Evolutionary conservation across 192 early-diverging fungal species (phyloP).

Genomic region (Coemansia sp.): DNA sequence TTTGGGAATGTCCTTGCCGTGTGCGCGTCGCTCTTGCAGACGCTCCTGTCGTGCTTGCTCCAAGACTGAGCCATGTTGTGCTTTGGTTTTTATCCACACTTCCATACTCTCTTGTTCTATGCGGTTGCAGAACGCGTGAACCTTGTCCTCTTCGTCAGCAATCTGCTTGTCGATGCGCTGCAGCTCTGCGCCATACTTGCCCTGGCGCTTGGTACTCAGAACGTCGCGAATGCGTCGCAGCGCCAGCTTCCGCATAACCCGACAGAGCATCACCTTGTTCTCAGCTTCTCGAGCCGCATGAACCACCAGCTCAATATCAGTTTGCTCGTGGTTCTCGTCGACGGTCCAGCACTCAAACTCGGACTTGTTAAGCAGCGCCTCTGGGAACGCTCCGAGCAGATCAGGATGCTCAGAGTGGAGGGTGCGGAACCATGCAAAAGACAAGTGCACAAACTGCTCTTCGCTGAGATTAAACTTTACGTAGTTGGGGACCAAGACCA

Average conservation of each 20-base stretch:
- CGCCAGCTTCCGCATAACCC: slow-evolving; percentile 47
- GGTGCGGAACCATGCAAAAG: slow-evolving; percentile 42
- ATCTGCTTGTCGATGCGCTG: slow-evolving; percentile 25
- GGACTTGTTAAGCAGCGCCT: slow-evolving; percentile 30
- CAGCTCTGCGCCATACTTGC: slow-evolving; percentile 40
- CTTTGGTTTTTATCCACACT: slow-evolving; percentile 22
- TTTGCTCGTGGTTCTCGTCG: slow-evolving; percentile 32
- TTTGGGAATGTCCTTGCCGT: slow-evolving; percentile 30
- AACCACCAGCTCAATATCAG: slow-evolving; percentile 18
- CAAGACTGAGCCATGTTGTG: slow-evolving; percentile 16
- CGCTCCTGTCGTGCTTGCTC: slow-evolving; percentile 25
- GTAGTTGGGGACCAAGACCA: slow-evolving; percentile 61
- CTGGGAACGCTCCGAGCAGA: slow-evolving; percentile 43
- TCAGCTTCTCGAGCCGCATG: slow-evolving; percentile 32
- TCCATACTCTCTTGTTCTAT: slow-evolving; percentile 34
- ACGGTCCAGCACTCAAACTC: slow-evolving; percentile 36
- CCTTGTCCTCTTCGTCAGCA: slow-evolving; percentile 34
- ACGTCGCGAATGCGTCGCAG: slow-evolving; percentile 35
- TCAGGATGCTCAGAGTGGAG: slow-evolving; percentile 47
- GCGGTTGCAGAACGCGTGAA: slow-evolving; percentile 45
- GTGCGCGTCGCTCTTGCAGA: slow-evolving; percentile 25
- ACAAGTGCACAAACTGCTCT: slow-evolving; percentile 43
- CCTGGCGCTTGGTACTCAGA: slow-evolving; percentile 14
- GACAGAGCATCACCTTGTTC: slow-evolving; percentile 32
- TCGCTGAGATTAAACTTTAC: slow-evolving; percentile 50